A percentile compares a stretch with the other conserved stretches of the same genome.
phyloP scores from a whole-genome alignment of 2,329 filamentous ascomycete species.

The Diplodia scrobiculata region DNA sequence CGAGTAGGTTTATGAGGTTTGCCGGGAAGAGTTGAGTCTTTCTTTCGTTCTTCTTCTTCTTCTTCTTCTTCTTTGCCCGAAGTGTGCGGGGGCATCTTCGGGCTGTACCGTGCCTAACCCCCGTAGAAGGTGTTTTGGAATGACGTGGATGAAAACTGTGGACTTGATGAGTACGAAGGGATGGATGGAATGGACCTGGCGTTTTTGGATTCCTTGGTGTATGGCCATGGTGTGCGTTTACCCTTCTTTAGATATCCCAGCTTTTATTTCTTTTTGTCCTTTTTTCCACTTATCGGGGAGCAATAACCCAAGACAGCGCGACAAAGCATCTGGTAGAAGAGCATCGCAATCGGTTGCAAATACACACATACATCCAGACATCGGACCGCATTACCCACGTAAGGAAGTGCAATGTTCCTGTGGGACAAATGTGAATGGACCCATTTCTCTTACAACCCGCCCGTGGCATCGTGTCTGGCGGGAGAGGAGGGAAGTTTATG shows the following conservation, averaged over 20 bases:
- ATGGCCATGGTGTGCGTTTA: neutral
- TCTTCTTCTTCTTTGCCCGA: too few relatives aligned
- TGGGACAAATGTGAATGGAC: too few relatives aligned
- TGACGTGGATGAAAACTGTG: neutral
- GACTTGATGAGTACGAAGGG: neutral
- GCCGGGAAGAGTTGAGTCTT: constrained; percentile 3
- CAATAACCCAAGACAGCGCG: neutral
- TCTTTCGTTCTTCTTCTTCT: too few relatives aligned
- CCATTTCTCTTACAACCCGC: too few relatives aligned
- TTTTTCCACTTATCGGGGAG: neutral
- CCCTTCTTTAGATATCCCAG: neutral
- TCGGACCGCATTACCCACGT: too few relatives aligned
- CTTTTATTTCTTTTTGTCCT: neutral
- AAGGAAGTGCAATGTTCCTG: too few relatives aligned
- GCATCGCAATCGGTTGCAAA: too few relatives aligned
- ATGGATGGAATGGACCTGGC: neutral
- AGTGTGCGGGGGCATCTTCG: too few relatives aligned
- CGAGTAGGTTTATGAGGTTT: constrained; percentile 1
- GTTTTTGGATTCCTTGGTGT: neutral
- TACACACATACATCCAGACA: too few relatives aligned
- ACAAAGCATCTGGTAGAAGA: neutral
- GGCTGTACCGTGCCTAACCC: too few relatives aligned
- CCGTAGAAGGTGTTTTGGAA: neutral
- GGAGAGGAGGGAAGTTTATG: neutral
- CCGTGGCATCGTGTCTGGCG: neutral